A percentile compares a stretch with the other conserved stretches of the same genome.
Evolutionary conservation across 2,329 filamentous ascomycete genomes (phyloP).

Genomic region (Dichotomopilus funicola): DNA sequence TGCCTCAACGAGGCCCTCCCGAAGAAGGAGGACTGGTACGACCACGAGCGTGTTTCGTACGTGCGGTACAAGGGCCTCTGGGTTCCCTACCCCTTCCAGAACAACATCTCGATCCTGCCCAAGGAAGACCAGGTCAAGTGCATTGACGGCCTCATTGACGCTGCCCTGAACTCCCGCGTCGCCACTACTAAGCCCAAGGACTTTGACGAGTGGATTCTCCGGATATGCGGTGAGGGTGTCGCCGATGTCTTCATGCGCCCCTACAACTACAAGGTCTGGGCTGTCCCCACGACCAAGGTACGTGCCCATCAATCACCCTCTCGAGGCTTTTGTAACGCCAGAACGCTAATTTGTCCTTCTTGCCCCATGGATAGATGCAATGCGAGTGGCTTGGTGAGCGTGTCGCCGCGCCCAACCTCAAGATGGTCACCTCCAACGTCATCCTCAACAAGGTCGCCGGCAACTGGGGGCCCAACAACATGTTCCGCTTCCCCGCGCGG

Average conservation of each 20-base stretch:
- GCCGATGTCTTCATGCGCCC: constrained; percentile 97
- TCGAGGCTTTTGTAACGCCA: no score
- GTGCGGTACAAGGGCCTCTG: constrained; percentile 93
- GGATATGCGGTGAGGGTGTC: constrained; percentile 82
- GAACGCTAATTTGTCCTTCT: background rate
- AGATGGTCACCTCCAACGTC: constrained; percentile 87
- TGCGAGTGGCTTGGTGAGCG: constrained; percentile 97
- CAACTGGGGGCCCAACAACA: constrained; percentile 97
- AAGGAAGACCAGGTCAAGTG: constrained; percentile 95
- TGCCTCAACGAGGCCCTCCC: constrained; percentile 95
- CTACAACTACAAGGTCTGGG: constrained; percentile 99
- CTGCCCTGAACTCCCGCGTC: constrained; percentile 78
- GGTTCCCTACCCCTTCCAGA: constrained; percentile 99
- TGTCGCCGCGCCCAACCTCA: constrained; percentile 93
- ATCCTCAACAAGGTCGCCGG: constrained; percentile 93
- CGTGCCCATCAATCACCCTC: constrained; percentile 20
- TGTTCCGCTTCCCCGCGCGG: constrained; percentile 93
- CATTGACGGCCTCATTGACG: constrained; percentile 93
- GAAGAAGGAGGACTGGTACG: constrained; percentile 91
- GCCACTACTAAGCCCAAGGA: constrained; percentile 87
- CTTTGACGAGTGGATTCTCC: constrained; percentile 97
- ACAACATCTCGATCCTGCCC: constrained; percentile 97
- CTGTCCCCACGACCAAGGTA: constrained; percentile 94
- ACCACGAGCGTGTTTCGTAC: constrained; percentile 97
- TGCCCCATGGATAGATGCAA: constrained; percentile 69